Conservation (phyloP, 192 early-diverging fungal genomes). For the Backusella parvicylindrica region DNA sequence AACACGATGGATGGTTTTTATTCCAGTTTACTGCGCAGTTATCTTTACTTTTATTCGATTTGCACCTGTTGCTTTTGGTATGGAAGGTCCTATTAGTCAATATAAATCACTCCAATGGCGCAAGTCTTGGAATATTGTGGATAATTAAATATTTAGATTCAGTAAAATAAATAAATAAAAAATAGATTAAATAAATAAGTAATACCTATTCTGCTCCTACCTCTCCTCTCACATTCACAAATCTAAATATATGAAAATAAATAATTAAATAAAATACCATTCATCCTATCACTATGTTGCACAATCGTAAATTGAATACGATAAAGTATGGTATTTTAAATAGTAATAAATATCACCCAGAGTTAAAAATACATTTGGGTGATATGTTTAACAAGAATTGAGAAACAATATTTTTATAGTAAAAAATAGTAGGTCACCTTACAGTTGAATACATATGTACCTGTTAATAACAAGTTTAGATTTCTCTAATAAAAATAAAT, state of each 20-base stretch:
- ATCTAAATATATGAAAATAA: not conserved
- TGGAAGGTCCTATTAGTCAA: constrained; percentile 61
- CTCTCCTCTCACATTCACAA: not conserved
- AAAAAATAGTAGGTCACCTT: not conserved
- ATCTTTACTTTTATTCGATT: constrained; percentile 69
- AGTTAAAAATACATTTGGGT: not conserved
- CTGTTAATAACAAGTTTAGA: no score
- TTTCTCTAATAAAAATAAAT: no score
- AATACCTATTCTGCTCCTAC: not conserved
- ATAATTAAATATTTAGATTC: constrained; percentile 37
- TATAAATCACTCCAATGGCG: constrained; percentile 65
- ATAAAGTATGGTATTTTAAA: not conserved
- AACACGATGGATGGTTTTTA: constrained; percentile 31
- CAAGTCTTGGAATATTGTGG: constrained; percentile 74
- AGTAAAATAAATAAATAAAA: not conserved
- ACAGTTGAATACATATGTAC: not conserved
- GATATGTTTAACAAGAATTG: not conserved
- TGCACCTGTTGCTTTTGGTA: constrained; percentile 79
- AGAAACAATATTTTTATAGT: not conserved
- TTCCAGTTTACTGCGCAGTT: constrained; percentile 11
- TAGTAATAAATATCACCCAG: not conserved
- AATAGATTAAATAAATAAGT: not conserved
- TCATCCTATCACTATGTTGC: not conserved
- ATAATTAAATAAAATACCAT: not conserved
- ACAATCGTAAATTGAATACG: not conserved